Percentiles rank a stretch among this genome's conserved stretches.
These are phyloP conservation scores for Diaporthe vaccinii DNA, from an alignment of 2,329 filamentous ascomycete species.

Conservation along the genomic window DNA sequence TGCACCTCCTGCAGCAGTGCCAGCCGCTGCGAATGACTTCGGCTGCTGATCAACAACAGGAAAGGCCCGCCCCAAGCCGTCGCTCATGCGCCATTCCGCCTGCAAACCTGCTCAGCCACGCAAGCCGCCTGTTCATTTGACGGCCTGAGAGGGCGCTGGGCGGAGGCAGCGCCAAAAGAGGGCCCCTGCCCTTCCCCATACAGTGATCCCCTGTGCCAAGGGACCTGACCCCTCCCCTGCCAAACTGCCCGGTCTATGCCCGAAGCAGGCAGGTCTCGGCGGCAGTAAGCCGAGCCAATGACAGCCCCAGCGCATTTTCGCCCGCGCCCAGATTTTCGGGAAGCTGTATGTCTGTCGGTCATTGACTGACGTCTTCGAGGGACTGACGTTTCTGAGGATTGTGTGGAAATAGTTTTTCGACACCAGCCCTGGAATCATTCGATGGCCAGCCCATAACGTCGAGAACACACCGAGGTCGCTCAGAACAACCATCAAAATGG, in stretches of 20 bases:
- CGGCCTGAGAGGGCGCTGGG: not conserved
- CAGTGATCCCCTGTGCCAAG: constrained; percentile 8
- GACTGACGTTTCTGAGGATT: not conserved
- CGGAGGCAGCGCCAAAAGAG: not conserved
- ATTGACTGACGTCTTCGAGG: constrained; percentile 2
- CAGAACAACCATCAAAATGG: constrained; percentile 25
- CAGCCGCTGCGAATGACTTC: not conserved
- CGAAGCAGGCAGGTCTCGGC: not conserved
- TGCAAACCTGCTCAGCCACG: constrained; percentile 19
- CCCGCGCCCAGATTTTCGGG: not conserved
- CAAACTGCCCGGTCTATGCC: not conserved
- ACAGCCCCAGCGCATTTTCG: constrained; percentile 5
- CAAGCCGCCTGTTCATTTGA: not conserved
- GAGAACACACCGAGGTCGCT: not conserved
- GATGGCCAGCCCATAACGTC: not conserved
- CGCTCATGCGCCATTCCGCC: constrained; percentile 10
- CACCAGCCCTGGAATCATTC: not conserved
- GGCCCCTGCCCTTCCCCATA: not conserved
- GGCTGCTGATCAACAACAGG: not conserved
- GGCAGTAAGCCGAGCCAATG: constrained; percentile 20
- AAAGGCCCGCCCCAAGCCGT: not conserved
- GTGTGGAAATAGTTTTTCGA: not conserved
- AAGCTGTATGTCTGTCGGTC: not conserved
- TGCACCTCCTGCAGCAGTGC: not conserved
- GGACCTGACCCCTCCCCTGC: not conserved